Evolutionary conservation across 352 stramenopile species (phyloP).

Genomic region (Globisporangium cystogenes): DNA sequence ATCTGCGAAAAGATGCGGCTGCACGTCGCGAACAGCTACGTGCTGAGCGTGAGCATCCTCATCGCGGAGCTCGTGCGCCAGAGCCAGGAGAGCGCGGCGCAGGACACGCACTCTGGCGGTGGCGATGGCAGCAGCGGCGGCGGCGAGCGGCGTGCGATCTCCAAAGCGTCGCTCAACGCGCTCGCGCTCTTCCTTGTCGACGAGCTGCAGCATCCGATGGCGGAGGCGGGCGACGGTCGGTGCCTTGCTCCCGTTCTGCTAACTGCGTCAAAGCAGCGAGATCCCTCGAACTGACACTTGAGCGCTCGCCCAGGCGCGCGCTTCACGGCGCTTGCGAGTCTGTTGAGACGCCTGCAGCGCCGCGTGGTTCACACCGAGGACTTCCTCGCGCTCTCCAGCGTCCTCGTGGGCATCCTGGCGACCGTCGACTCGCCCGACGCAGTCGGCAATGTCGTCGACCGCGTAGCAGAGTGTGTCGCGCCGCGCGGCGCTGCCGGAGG

Average conservation of each 20-base stretch:
- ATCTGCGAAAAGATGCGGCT: conserved; percentile 3
- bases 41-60: conserved; percentile 41
- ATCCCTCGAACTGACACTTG: background rate
- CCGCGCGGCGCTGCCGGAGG: conserved; percentile 20
- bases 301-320: background rate
- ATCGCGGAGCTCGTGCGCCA: conserved; percentile 44
- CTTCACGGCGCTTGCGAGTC: conserved; percentile 26
- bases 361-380: conserved; percentile 28
- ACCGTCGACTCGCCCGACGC: conserved; percentile 58
- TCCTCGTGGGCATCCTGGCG: conserved; percentile 45
- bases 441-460: conserved; percentile 59
- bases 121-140: background rate
- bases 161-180: conserved; percentile 27
- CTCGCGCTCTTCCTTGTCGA: conserved; percentile 45
- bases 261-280: background rate
- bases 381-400: conserved; percentile 34
- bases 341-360: conserved; percentile 42
- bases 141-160: conserved; percentile 12
- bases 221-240: conserved; percentile 4
- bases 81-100: conserved; percentile 24
- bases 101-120: background rate
- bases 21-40: conserved; percentile 32
- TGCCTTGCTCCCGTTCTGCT: background rate
- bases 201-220: conserved; percentile 47
- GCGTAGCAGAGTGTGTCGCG: conserved; percentile 53